A percentile compares a stretch with the other conserved stretches of the same genome.
phyloP scores from a whole-genome alignment of 1,139 yeast species.

The Yamadazyma kanchanaburiensis region DNA sequence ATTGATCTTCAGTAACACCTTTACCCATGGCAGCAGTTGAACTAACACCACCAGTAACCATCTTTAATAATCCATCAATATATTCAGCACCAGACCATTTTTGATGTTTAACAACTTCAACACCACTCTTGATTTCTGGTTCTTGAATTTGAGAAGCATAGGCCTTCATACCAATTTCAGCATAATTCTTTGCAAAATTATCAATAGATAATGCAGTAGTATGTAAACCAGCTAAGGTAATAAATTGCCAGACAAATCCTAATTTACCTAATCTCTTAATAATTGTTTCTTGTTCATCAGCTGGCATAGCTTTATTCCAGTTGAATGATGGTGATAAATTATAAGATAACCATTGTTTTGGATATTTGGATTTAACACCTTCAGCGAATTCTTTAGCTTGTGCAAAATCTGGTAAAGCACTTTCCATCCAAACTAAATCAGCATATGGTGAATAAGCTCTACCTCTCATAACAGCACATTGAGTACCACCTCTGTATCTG shows the following conservation, averaged over 20 bases:
- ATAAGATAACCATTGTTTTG: constrained; percentile 94
- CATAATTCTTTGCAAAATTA: constrained; percentile 74
- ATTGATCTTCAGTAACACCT: constrained; percentile 97
- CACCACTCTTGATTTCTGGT: constrained; percentile 84
- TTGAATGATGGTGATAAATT: constrained; percentile 96
- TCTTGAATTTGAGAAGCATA: constrained; percentile 86
- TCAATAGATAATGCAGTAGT: constrained; percentile 93
- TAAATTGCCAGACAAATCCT: constrained; percentile 98
- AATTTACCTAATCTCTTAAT: constrained; percentile 82
- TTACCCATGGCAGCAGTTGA: constrained; percentile 98
- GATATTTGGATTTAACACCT: constrained; percentile 78
- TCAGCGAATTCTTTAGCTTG: constrained; percentile 95
- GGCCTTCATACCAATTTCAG: constrained; percentile 90
- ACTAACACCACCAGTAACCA: constrained; percentile 92
- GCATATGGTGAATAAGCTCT: constrained; percentile 94
- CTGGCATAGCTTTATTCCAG: constrained; percentile 94
- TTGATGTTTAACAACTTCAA: constrained; percentile 96
- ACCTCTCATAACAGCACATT: constrained; percentile 97
- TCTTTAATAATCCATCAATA: constrained; percentile 84
- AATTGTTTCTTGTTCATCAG: constrained; percentile 85
- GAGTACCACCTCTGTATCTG: constrained; percentile 95
- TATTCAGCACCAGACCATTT: constrained; percentile 99
- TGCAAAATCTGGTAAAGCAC: constrained; percentile 87
- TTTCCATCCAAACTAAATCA: constrained; percentile 98
- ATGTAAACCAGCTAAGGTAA: constrained; percentile 95